phyloP scores from a whole-genome alignment of 164 flowering plant genomes.

The Vitis vinifera region DNA sequence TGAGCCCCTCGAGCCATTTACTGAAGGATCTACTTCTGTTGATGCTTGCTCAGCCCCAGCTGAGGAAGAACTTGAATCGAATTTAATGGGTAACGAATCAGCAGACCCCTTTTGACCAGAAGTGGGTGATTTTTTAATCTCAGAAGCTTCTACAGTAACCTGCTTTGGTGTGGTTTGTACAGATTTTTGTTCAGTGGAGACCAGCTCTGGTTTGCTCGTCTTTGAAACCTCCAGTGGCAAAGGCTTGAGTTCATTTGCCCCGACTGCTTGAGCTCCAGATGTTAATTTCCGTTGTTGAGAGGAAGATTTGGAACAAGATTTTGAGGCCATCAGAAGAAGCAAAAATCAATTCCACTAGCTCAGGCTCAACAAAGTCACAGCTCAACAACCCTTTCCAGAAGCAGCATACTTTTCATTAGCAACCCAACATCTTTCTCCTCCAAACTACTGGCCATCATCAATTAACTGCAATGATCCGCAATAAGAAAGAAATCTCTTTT shows the following conservation, averaged over 20 bases:
- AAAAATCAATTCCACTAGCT: constrained; percentile 2
- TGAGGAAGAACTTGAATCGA: constrained; percentile 22
- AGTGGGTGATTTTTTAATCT: constrained; percentile 21
- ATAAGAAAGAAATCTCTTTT: too few relatives aligned
- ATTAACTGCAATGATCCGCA: not conserved
- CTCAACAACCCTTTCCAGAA: constrained; percentile 7
- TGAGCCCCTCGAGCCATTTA: constrained; percentile 30
- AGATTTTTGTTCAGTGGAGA: constrained; percentile 25
- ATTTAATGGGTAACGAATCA: constrained; percentile 23
- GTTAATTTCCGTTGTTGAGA: constrained; percentile 30
- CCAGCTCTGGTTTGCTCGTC: constrained; percentile 34
- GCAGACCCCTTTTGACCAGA: constrained; percentile 21
- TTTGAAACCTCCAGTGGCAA: constrained; percentile 36
- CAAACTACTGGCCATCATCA: not conserved
- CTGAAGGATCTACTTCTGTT: constrained; percentile 19
- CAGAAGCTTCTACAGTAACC: constrained; percentile 21
- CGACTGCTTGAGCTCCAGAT: constrained; percentile 23
- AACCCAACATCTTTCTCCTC: not conserved
- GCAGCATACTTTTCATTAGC: not conserved
- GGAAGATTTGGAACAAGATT: constrained; percentile 27
- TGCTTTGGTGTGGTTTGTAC: constrained; percentile 22
- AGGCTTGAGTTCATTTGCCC: constrained; percentile 28
- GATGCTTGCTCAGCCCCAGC: constrained; percentile 25
- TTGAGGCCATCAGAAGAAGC: constrained; percentile 45
- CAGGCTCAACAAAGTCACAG: constrained; percentile 19